These are phyloP conservation scores for Kluyveromyces siamensis DNA, from an alignment of 805 yeast species.

Conservation along the genomic window DNA sequence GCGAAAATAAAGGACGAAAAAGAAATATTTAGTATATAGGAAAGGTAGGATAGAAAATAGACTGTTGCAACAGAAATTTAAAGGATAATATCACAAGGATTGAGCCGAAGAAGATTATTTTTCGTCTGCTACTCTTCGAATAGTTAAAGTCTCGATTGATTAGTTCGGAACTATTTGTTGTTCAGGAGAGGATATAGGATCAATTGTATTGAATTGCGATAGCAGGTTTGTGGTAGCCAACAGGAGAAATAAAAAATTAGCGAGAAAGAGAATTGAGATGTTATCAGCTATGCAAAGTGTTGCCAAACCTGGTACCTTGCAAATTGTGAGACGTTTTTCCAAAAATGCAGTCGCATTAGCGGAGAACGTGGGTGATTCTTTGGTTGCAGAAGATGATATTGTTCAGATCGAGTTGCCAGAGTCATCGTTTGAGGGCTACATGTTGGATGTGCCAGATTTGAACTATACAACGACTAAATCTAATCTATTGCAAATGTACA, in stretches of 20 bases:
- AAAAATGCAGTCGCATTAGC: conserved; percentile 13
- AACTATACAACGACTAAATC: conserved; percentile 72
- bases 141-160: too few species aligned
- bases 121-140: too few species aligned
- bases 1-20: not conserved
- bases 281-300: not conserved
- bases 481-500: conserved; percentile 82
- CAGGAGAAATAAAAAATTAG: not conserved
- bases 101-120: too few species aligned
- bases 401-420: conserved; percentile 61
- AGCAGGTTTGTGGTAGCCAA: not conserved
- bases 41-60: not conserved
- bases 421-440: conserved; percentile 76
- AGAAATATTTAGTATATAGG: not conserved
- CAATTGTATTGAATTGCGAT: not conserved
- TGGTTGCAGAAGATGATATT: conserved; percentile 17
- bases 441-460: conserved; percentile 64
- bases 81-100: too few species aligned
- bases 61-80: not conserved
- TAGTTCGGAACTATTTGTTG: not conserved
- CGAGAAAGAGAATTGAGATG: not conserved
- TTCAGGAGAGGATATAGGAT: too few species aligned
- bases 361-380: conserved; percentile 5
- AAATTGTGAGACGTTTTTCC: conserved; percentile 7
- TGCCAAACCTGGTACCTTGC: not conserved